These are phyloP conservation scores for Uronychia setigera DNA, from an alignment of 73 alveolate genomes.

Conservation along the genomic window DNA sequence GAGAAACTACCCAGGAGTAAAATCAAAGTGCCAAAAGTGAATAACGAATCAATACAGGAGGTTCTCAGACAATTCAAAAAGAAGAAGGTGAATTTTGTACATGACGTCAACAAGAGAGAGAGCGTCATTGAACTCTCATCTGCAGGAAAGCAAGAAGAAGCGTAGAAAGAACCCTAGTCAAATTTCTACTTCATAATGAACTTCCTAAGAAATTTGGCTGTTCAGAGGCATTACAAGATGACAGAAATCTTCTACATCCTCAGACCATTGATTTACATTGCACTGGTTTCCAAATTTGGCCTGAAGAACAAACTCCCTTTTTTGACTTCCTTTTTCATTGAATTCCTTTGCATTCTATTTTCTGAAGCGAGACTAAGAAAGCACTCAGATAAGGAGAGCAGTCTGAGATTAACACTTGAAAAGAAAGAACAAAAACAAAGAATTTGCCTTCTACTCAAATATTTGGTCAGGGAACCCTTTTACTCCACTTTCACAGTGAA, in stretches of 20 bases:
- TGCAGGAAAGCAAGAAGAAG: neutral
- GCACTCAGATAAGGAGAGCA: neutral
- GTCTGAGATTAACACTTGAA: neutral
- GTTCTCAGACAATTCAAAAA: neutral
- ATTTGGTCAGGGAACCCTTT: neutral
- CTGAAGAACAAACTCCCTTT: neutral
- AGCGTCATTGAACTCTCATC: neutral
- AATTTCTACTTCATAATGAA: no score
- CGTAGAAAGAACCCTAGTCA: neutral
- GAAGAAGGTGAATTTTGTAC: neutral
- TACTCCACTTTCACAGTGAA: neutral
- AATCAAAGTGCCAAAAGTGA: constrained; percentile 20
- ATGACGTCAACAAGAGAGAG: constrained; percentile 4
- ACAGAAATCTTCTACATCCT: constrained; percentile 6
- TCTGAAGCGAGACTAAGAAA: neutral
- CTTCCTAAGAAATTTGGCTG: neutral
- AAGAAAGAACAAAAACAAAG: neutral
- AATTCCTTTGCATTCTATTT: neutral
- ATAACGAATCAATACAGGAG: neutral
- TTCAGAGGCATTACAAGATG: neutral
- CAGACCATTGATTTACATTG: constrained; percentile 18
- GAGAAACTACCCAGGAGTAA: neutral
- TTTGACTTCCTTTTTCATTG: constrained; percentile 8
- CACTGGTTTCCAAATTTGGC: neutral
- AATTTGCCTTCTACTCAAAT: neutral